A percentile compares a stretch with the other conserved stretches of the same genome.
phyloP scores from a whole-genome alignment of 805 yeast species.

The Schwanniomyces yamadae region DNA sequence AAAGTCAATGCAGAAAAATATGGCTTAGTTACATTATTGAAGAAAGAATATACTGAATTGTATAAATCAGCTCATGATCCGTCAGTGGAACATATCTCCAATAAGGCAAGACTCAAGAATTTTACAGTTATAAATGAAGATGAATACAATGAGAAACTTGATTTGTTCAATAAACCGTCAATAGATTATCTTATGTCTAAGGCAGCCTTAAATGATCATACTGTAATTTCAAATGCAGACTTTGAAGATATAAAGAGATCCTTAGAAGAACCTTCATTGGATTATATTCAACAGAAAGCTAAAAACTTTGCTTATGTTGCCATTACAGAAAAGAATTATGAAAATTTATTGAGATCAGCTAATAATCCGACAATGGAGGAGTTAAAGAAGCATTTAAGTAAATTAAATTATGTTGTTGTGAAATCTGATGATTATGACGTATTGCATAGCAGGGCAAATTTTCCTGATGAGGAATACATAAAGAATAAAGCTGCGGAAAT shows the following conservation, averaged over 20 bases:
- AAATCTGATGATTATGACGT: constrained; percentile 10
- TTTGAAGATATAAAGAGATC: constrained; percentile 12
- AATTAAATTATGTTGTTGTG: constrained; percentile 11
- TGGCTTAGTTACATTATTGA: constrained; percentile 30
- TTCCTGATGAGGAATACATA: constrained; percentile 32
- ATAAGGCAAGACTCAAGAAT: constrained; percentile 15
- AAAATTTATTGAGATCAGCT: constrained; percentile 19
- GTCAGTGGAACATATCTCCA: constrained; percentile 18
- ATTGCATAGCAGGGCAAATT: constrained; percentile 8
- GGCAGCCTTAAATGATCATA: constrained; percentile 11
- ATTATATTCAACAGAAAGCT: constrained; percentile 24
- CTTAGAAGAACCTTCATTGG: constrained; percentile 17
- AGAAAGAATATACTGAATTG: constrained; percentile 32
- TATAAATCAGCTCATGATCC: constrained; percentile 29
- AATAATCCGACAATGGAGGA: constrained; percentile 7
- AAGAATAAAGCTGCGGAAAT: constrained; percentile 17
- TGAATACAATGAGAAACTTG: neutral
- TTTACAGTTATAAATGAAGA: constrained; percentile 10
- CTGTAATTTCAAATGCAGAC: constrained; percentile 12
- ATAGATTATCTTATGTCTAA: constrained; percentile 15
- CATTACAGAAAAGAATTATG: constrained; percentile 1
- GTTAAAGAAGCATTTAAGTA: constrained; percentile 22
- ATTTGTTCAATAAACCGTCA: constrained; percentile 16
- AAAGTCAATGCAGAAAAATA: constrained; percentile 35
- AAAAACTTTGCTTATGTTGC: constrained; percentile 12